Evolutionary conservation across 805 yeast genomes (phyloP).

Genomic region (Nakazawaea holstii): DNA sequence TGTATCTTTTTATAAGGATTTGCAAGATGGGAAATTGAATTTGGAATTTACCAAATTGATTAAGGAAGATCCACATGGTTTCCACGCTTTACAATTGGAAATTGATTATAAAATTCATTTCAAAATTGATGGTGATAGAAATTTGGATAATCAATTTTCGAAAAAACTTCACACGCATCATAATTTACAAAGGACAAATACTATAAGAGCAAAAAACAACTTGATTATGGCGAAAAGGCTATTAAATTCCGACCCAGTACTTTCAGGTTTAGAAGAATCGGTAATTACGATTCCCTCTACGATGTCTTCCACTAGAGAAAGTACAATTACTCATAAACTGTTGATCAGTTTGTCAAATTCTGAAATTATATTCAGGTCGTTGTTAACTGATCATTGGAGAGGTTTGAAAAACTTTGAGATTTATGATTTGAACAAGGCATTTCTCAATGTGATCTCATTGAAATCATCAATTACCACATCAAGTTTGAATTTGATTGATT

Average conservation of each 20-base stretch:
- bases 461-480: conserved; percentile 4
- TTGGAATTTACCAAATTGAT: conserved; percentile 15
- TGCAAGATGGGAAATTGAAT: conserved; percentile 3
- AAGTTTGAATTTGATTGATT: not conserved
- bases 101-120: conserved; percentile 14
- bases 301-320: conserved; percentile 10
- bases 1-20: not conserved
- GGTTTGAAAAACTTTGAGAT: not conserved
- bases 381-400: not conserved
- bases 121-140: conserved; percentile 12
- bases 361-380: conserved; percentile 1
- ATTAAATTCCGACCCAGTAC: conserved; percentile 36
- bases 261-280: conserved; percentile 43
- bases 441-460: conserved; percentile 9
- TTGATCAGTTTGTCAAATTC: conserved; percentile 1
- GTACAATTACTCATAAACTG: conserved; percentile 7
- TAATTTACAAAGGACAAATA: conserved; percentile 22
- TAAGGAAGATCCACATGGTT: conserved; percentile 5
- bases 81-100: conserved; percentile 6
- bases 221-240: conserved; percentile 16
- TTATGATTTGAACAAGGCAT: conserved; percentile 5
- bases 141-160: conserved; percentile 16
- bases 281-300: conserved; percentile 40
- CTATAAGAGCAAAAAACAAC: conserved; percentile 23
- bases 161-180: conserved; percentile 16